Evolutionary conservation across 768 basidiomycete genomes (phyloP), one percentile per base, ranked within the genome.

Genomic region (Dacryopinax primogenitus): DNA sequence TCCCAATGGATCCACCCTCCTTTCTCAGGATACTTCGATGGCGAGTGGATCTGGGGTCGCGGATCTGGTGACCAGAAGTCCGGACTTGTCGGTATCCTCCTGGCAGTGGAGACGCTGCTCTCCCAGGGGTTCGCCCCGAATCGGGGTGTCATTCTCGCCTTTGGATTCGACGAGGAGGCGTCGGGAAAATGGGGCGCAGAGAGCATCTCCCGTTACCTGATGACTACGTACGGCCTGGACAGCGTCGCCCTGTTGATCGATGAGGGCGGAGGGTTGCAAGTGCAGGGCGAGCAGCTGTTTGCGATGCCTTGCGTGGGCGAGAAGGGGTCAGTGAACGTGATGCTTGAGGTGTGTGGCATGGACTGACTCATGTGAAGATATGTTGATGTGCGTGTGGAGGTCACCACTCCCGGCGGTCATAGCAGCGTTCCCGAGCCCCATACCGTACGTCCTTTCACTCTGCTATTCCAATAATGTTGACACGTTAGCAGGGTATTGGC

Each of bases 371-470:
- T 88, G 90, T 75, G 90, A 89, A 72, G 91, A 90, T 83, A 79
- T 64, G 45, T 86, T 7, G 79, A 88, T 70, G 80, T 85, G n/a
- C 76, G 74, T 11, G 77, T 92, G n/a, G 81, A 84, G 65, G 83
- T 93, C 9, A 75, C 80, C 12, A 78, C 86, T 0, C 78, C 85
- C 0, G 92, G 92, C 3, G 92, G 92, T 0, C 93, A 94, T 74
- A 92, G 91, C 0, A 88, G 86, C 70, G 76, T 92, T 15, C 93
- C 93, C 15, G 89, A 88, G 18, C 70, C 75, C 1, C 92, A 96
- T 69, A 95, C 92, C 1, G 87, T 84, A 71, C 68, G 79, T 68
- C 4, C 32, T 62, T 15, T n/a, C 41, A 13, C 63, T 45, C 36
- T 35, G 64, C 33, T 65, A 30, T 1, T 69, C 32, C 16, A 3